Base-by-base conservation (phyloP, 129 eudicot genomes). In the Erigeron canadensis region DNA sequence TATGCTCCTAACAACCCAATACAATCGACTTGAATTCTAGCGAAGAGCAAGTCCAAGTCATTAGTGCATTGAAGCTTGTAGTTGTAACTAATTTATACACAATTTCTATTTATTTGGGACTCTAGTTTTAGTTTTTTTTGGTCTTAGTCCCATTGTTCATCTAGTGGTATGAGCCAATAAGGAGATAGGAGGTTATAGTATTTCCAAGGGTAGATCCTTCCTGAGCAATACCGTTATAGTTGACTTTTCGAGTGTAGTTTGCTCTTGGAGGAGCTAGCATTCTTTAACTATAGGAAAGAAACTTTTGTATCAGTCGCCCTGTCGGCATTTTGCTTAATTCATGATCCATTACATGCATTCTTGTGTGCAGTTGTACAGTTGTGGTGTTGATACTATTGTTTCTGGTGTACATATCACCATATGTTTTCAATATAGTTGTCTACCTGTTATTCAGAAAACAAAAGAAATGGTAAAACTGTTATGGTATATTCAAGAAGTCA, bases 81-180 rank as follows among this genome's bases (percentile, higher is more conserved):
- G 11, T 10, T 59, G 46, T 45, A 65, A 77, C 76, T 50, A 62
- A 69, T 62, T 42, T 12, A 56, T 75, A 55, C 37, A 44, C 60
- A 16, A 63, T 37, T 63, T 63, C 12, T 53, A 71, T 62, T 54
- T 70, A 16, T 71, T 51, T 10, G 65, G 72, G 75, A 42, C 66
- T 63, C 43, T 41, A 70, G 76, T 61, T 47, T 48, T 61, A 50
- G 65, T 17, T 15, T 48, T 53, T 64, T 47, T 64, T 59, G 69
- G 22, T 65, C 43, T 39, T 55, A 63, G 58, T 65, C 72, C 79
- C 72, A 56, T 76, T 67, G 59, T 50, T 76, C 61, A 68, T 58
- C 68, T 15, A 59, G 51, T 47, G 23, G 40, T 75, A 56, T 77
- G 75, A 69, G 62, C 34, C 44, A 64, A 78, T 78, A 78, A 78